Base-by-base conservation (phyloP, 495 filamentous ascomycete genomes). In the Bathelium albidoporum region DNA sequence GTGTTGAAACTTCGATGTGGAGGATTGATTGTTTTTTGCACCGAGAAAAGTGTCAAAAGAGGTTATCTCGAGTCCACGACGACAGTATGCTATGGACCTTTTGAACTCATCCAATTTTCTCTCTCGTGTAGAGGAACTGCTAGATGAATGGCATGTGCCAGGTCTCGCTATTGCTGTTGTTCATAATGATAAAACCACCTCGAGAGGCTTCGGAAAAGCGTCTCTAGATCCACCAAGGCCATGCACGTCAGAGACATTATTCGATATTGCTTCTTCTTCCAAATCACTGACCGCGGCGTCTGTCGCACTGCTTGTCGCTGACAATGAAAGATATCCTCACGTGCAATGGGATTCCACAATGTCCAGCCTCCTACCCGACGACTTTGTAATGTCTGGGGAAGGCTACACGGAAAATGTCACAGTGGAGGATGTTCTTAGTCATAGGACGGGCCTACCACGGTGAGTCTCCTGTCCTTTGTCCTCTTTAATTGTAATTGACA, bases 271-370 rank as follows among this genome's bases (percentile, higher is more conserved):
- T 2, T 63, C 49, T 34, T 58, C 26, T 24, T 62, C 60, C 28
- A 74, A 74, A 60, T 72, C 69, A 12, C 55, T 74, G 32, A 73
- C 72, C n/a, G 72, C 72, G 32, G 72, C 72, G 1, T 58, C 71
- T 0, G 71, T 74, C n/a, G 71, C 59, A 2, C 59, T 74, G 60
- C 66, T 74, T 0, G 66, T 74, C 0, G 68, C 68, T n/a, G 69
- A 71, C 60, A 64, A 73, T 39, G 62, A 70, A 16, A 28, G 60
- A 20, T 67, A 59, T 49, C 71, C 72, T 1, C 67, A 72, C 7
- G 60, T 73, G 18, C 68, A 72, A 43, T 74, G 69, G 64, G 68
- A 72, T 0, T 44, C 66, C 10, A 29, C 52, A 11, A 68, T 74
- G 67, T 72, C 68, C 12, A 63, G 34, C 49, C 62, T 74, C 4